Evolutionary conservation across 2,329 filamentous ascomycete genomes (phyloP).

Genomic region (Aspergillus ibericus): DNA sequence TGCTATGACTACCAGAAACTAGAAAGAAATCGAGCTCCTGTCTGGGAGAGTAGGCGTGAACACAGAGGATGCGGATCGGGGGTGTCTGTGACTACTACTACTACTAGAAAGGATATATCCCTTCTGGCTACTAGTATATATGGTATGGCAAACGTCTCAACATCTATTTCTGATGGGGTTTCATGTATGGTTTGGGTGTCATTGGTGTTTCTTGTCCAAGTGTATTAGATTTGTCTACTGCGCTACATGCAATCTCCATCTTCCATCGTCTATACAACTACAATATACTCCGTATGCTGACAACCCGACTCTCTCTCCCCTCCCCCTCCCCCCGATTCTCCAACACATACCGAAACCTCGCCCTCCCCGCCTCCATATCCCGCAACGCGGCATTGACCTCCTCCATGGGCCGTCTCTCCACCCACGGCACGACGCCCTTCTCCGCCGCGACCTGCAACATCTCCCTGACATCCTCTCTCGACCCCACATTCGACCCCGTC

Average conservation of each 20-base stretch:
- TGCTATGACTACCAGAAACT: too few species aligned
- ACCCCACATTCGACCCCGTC: conserved; percentile 50
- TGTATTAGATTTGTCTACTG: not conserved
- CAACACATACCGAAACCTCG: conserved; percentile 50
- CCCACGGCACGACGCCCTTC: conserved; percentile 46
- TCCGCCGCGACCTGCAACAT: conserved; percentile 47
- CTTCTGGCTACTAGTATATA: too few species aligned
- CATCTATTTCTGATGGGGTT: too few species aligned
- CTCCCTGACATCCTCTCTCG: conserved; percentile 42
- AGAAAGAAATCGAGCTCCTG: too few species aligned
- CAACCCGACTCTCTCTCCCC: conserved; percentile 27
- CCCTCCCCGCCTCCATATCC: conserved; percentile 49
- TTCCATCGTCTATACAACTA: not conserved
- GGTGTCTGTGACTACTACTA: too few species aligned
- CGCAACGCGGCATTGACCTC: conserved; percentile 45
- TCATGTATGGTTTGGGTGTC: too few species aligned
- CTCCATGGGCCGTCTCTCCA: conserved; percentile 42
- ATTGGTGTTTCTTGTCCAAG: too few species aligned
- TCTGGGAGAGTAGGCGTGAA: too few species aligned
- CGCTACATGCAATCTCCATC: not conserved
- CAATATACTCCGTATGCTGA: conserved; percentile 21
- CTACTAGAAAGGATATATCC: too few species aligned
- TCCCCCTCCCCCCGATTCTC: conserved; percentile 33
- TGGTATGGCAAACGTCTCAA: too few species aligned
- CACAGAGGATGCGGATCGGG: too few species aligned